phyloP scores from a whole-genome alignment of 2,329 filamentous ascomycete genomes.

The Botrytis sinoallii region DNA sequence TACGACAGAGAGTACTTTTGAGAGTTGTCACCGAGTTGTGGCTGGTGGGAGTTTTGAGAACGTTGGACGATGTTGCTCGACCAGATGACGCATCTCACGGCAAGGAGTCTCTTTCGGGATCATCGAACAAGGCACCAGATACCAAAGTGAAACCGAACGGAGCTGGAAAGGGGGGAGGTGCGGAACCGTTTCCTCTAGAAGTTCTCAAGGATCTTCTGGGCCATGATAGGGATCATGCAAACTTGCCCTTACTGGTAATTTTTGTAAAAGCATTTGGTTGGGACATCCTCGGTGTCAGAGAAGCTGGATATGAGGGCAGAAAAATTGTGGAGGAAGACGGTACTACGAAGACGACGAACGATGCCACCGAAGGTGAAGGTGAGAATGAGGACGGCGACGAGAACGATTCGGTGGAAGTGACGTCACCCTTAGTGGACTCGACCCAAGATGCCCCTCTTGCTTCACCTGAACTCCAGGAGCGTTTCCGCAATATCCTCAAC shows the following conservation, averaged over 20 bases:
- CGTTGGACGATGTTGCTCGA: constrained; percentile 64
- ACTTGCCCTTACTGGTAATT: constrained; percentile 84
- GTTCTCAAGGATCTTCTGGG: constrained; percentile 96
- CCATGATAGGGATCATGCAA: constrained; percentile 87
- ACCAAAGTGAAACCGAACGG: constrained; percentile 53
- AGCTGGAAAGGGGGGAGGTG: constrained; percentile 60
- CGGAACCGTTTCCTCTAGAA: constrained; percentile 92
- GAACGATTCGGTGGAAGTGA: constrained; percentile 44
- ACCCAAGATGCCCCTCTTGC: constrained; percentile 71
- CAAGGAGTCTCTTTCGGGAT: constrained; percentile 45
- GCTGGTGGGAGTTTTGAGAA: constrained; percentile 85
- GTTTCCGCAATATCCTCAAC: constrained; percentile 80
- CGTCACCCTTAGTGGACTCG: constrained; percentile 43
- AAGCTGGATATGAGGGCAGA: constrained; percentile 69
- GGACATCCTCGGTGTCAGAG: constrained; percentile 84
- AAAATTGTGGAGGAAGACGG: constrained; percentile 83
- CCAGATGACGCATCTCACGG: constrained; percentile 57
- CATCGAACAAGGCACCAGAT: constrained; percentile 60
- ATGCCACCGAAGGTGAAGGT: constrained; percentile 45
- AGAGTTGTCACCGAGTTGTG: constrained; percentile 93
- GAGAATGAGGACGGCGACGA: constrained; percentile 42
- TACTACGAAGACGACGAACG: constrained; percentile 49
- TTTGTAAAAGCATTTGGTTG: constrained; percentile 96
- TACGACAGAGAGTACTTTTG: constrained; percentile 79
- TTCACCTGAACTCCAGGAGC: constrained; percentile 72